phyloP scores from a whole-genome alignment of 2,329 filamentous ascomycete genomes.

The Shiraia bambusicola region DNA sequence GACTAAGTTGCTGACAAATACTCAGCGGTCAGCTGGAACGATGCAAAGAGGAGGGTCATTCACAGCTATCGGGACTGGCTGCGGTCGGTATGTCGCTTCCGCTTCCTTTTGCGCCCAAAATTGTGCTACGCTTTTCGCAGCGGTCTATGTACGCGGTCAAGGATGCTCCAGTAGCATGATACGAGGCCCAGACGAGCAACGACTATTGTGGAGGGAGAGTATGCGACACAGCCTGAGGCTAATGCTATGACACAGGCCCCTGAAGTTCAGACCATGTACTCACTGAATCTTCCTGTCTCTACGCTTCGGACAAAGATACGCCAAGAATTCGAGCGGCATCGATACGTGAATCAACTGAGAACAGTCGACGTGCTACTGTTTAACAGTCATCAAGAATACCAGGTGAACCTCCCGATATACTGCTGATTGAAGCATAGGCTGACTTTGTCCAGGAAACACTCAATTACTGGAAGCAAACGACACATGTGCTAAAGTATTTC shows the following conservation, averaged over 20 bases:
- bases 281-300: slow-evolving; percentile 82
- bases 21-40: slow-evolving; percentile 81
- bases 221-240: slow-evolving; percentile 1
- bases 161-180: not conserved
- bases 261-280: slow-evolving; percentile 97
- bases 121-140: slow-evolving; percentile 1
- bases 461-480: slow-evolving; percentile 98
- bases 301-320: slow-evolving; percentile 88
- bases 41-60: slow-evolving; percentile 85
- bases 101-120: not conserved
- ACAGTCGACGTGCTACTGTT: slow-evolving; percentile 88
- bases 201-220: not conserved
- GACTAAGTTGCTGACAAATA: slow-evolving; percentile 18
- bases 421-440: not conserved
- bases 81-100: slow-evolving; percentile 72
- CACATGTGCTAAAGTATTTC: slow-evolving; percentile 97
- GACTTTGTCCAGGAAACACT: slow-evolving; percentile 74
- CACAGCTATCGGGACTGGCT: slow-evolving; percentile 94
- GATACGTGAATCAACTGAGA: slow-evolving; percentile 85
- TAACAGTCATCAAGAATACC: slow-evolving; percentile 90
- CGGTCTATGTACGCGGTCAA: not conserved
- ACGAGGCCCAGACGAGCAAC: not conserved
- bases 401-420: slow-evolving; percentile 59
- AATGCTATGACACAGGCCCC: slow-evolving; percentile 65
- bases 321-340: slow-evolving; percentile 94